A percentile compares a stretch with the other conserved stretches of the same genome.
These are phyloP conservation scores for Colletotrichum sp. DNA, from an alignment of 2,329 filamentous ascomycete species.

Conservation along the genomic window DNA sequence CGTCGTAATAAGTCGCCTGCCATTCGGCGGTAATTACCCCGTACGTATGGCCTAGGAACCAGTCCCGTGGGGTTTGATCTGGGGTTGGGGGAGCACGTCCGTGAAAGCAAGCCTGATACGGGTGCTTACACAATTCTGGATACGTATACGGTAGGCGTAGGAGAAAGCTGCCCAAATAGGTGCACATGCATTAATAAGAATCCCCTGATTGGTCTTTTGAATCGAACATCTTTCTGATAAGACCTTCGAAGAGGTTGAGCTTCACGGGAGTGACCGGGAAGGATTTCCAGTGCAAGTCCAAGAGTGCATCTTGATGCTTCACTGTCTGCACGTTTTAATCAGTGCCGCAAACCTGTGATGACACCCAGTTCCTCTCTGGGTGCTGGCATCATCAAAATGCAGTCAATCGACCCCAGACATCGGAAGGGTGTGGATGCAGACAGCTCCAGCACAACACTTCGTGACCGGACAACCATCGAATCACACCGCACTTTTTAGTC, in stretches of 20 bases:
- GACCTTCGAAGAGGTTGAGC: neutral
- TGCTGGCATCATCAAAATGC: neutral
- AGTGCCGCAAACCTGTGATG: neutral
- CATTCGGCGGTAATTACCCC: constrained; percentile 29
- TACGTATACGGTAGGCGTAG: neutral
- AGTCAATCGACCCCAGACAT: neutral
- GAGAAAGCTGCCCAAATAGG: neutral
- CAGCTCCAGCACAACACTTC: neutral
- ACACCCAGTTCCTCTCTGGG: neutral
- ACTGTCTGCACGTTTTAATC: neutral
- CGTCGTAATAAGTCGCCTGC: constrained; percentile 18
- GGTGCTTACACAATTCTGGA: neutral
- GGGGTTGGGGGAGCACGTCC: constrained; percentile 12
- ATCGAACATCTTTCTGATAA: neutral
- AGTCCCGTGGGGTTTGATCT: constrained; percentile 2
- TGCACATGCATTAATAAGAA: neutral
- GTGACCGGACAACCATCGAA: neutral
- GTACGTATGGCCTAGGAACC: constrained; percentile 17
- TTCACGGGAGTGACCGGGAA: neutral
- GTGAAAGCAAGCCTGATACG: neutral
- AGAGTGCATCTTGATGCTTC: neutral
- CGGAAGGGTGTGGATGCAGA: neutral
- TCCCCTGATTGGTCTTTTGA: neutral
- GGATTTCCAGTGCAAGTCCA: neutral
- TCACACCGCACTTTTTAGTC: constrained; percentile 18